Conservation (phyloP, 2,329 filamentous ascomycete genomes). For the Didymella pinodella region DNA sequence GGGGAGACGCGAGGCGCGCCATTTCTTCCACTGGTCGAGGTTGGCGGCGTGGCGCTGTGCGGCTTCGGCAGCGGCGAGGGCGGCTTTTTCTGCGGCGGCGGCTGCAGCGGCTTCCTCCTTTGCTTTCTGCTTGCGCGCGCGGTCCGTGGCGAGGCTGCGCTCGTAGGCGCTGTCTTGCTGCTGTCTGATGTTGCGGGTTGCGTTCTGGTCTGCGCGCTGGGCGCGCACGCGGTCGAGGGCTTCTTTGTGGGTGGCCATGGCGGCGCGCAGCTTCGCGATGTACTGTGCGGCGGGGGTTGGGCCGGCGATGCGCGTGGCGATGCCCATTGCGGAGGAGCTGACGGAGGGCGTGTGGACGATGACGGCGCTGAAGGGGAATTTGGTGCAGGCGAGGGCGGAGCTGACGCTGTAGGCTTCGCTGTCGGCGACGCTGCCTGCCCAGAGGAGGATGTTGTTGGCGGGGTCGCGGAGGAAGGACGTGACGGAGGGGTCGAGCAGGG, state of each 20-base stretch:
- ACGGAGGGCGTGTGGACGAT: conserved; percentile 88
- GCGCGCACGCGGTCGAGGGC: conserved; percentile 78
- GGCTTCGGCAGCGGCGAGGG: conserved; percentile 68
- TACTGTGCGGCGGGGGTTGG: conserved; percentile 75
- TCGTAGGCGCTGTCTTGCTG: conserved; percentile 96
- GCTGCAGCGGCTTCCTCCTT: conserved; percentile 75
- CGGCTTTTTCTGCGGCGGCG: conserved; percentile 70
- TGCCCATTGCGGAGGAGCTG: conserved; percentile 87
- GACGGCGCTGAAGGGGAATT: conserved; percentile 88
- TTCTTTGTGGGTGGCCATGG: conserved; percentile 77
- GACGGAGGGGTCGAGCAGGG: conserved; percentile 78
- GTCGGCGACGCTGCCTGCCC: conserved; percentile 92
- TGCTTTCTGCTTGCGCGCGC: conserved; percentile 79
- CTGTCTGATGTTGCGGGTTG: conserved; percentile 79
- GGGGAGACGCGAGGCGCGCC: conserved; percentile 74
- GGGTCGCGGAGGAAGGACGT: conserved; percentile 76
- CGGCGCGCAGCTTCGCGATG: conserved; percentile 74
- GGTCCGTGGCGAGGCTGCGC: conserved; percentile 84
- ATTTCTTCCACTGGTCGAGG: conserved; percentile 76
- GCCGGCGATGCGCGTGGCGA: conserved; percentile 80
- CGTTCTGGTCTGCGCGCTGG: conserved; percentile 79
- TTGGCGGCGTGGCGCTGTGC: conserved; percentile 65
- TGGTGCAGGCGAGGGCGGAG: conserved; percentile 85
- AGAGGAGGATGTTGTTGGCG: conserved; percentile 81
- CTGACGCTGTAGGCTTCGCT: conserved; percentile 94